phyloP scores from a whole-genome alignment of 768 basidiomycete genomes.

The Clavulina sp. region DNA sequence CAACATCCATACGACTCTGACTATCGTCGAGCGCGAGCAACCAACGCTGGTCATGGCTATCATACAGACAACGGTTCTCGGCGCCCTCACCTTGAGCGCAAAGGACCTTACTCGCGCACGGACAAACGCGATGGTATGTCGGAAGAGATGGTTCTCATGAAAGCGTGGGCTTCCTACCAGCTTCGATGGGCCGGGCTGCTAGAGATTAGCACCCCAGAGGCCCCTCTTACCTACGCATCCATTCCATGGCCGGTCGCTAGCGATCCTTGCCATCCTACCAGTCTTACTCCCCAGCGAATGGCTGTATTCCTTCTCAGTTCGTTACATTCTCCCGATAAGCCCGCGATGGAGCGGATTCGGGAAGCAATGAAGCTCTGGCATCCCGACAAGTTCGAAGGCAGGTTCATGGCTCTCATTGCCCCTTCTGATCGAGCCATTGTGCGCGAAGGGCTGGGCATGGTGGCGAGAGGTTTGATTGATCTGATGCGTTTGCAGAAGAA shows the following conservation, averaged over 20 bases:
- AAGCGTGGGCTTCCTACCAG: too few species aligned
- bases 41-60: background rate
- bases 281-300: slow-evolving; percentile 26
- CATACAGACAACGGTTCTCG: background rate
- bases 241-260: slow-evolving; percentile 43
- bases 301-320: slow-evolving; percentile 33
- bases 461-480: slow-evolving; percentile 18
- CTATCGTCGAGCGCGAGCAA: background rate
- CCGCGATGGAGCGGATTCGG: slow-evolving; percentile 36
- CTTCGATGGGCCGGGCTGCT: too few species aligned
- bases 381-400: slow-evolving; percentile 19
- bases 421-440: slow-evolving; percentile 16
- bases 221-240: slow-evolving; percentile 12
- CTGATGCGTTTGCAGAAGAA: slow-evolving; percentile 11
- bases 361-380: slow-evolving; percentile 34
- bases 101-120: background rate
- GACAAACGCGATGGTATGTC: background rate
- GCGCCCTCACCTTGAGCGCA: background rate
- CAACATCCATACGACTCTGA: background rate
- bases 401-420: slow-evolving; percentile 15
- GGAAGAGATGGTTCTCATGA: background rate
- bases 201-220: too few species aligned
- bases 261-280: slow-evolving; percentile 11
- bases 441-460: slow-evolving; percentile 17
- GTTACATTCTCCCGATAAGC: slow-evolving; percentile 27